These are phyloP conservation scores for Fraxinus latifolia DNA, from an alignment of 305 asterid species.

Conservation along the genomic window DNA sequence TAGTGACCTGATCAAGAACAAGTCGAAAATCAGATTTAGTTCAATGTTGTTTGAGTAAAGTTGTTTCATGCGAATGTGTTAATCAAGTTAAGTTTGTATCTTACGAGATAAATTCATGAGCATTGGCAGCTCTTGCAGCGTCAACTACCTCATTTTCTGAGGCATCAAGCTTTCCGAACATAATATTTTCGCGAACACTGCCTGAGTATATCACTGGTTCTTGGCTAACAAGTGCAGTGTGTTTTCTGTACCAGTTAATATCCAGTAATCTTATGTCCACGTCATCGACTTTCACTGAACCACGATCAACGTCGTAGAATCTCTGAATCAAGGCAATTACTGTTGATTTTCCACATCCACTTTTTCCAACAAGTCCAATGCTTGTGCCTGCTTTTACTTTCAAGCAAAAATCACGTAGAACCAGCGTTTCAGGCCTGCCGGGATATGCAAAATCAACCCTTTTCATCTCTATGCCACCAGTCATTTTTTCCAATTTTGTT, in stretches of 20 bases:
- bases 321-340: conserved; percentile 66
- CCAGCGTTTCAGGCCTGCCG: conserved; percentile 45
- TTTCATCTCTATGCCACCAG: conserved; percentile 58
- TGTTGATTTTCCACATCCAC: conserved; percentile 88
- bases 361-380: conserved; percentile 74
- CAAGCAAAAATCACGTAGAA: conserved; percentile 53
- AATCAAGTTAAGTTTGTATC: conserved; percentile 5
- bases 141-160: conserved; percentile 61
- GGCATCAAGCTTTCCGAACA: conserved; percentile 59
- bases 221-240: conserved; percentile 82
- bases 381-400: conserved; percentile 71
- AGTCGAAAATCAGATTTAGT: background rate
- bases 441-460: conserved; percentile 70
- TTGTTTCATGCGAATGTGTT: background rate
- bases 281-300: conserved; percentile 59
- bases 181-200: conserved; percentile 62
- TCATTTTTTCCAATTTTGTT: conserved; percentile 43
- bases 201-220: conserved; percentile 82
- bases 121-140: conserved; percentile 79
- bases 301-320: conserved; percentile 61
- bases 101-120: conserved; percentile 80
- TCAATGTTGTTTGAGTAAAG: background rate
- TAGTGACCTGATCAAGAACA: conserved; percentile 41
- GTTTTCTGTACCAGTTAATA: conserved; percentile 60
- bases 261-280: conserved; percentile 57